Evolutionary conservation across 2,329 filamentous ascomycete species (phyloP).

Genomic region (Apiospora kogelbergensis): DNA sequence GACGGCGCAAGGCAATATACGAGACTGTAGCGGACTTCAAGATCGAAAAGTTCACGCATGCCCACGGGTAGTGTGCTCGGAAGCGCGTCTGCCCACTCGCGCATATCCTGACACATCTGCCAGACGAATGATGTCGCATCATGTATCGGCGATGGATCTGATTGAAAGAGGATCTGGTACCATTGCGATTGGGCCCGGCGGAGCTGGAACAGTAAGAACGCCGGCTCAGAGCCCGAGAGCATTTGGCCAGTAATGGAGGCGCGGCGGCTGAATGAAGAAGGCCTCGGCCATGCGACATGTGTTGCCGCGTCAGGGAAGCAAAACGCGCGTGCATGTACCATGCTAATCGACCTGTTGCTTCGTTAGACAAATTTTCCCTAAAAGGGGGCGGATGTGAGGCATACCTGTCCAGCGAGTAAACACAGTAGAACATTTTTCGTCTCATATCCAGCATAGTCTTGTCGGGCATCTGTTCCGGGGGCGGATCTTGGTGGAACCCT

Average conservation of each 20-base stretch:
- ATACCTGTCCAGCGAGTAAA: conserved; percentile 85
- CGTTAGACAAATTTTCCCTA: not conserved
- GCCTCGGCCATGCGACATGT: conserved; percentile 73
- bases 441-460: conserved; percentile 73
- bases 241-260: conserved; percentile 43
- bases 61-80: conserved; percentile 63
- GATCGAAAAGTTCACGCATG: conserved; percentile 76
- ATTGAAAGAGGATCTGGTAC: conserved; percentile 87
- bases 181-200: conserved; percentile 84
- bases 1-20: conserved; percentile 87
- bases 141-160: conserved; percentile 65
- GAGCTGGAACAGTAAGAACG: conserved; percentile 76
- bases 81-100: conserved; percentile 77
- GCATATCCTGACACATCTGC: conserved; percentile 74
- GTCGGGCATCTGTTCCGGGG: conserved; percentile 65
- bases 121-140: conserved; percentile 73
- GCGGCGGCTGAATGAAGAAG: conserved; percentile 41
- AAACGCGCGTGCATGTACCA: conserved; percentile 84
- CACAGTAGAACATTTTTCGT: conserved; percentile 83
- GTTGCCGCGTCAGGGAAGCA: conserved; percentile 91
- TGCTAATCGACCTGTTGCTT: conserved; percentile 62
- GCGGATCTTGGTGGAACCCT: conserved; percentile 89
- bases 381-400: conserved; percentile 20
- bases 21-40: conserved; percentile 88
- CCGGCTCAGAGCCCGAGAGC: conserved; percentile 63